A percentile compares a stretch with the other conserved stretches of the same genome.
Conservation (phyloP, 352 stramenopile genomes). For the Phytophthora rubi region DNA sequence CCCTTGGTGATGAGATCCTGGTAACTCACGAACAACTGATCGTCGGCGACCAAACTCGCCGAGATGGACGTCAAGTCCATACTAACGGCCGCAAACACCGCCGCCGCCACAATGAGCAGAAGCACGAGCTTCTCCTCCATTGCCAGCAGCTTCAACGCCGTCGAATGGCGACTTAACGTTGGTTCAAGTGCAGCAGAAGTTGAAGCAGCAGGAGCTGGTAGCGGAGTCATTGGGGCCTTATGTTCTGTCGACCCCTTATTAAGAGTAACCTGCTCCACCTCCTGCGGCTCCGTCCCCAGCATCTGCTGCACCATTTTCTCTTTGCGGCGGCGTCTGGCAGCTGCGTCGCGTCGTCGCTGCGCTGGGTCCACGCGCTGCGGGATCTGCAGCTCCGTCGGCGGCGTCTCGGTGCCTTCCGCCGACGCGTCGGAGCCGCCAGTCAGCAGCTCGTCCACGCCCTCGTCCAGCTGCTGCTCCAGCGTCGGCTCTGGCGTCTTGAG, state of each 20-base stretch:
- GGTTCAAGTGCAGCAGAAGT: slow-evolving; percentile 9
- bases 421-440: slow-evolving; percentile 1
- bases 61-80: slow-evolving; percentile 59
- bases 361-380: slow-evolving; percentile 61
- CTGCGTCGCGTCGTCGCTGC: slow-evolving; percentile 74
- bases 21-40: slow-evolving; percentile 65
- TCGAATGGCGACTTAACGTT: slow-evolving; percentile 61
- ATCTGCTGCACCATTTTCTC: slow-evolving; percentile 67
- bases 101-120: slow-evolving; percentile 54
- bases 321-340: slow-evolving; percentile 61
- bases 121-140: slow-evolving; percentile 69
- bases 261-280: not conserved
- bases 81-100: slow-evolving; percentile 54
- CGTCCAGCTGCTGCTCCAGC: slow-evolving; percentile 53
- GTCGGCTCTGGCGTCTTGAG: slow-evolving; percentile 48
- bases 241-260: slow-evolving; percentile 9
- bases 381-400: slow-evolving; percentile 40
- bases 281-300: slow-evolving; percentile 21
- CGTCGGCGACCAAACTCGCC: slow-evolving; percentile 50
- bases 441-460: slow-evolving; percentile 54
- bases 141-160: slow-evolving; percentile 55
- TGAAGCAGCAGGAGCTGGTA: not conserved
- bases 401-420: not conserved
- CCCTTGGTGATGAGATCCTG: slow-evolving; percentile 66
- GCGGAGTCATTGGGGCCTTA: not conserved